These are phyloP conservation scores for Austroboletus festivus DNA, from an alignment of 768 basidiomycete genomes.

Conservation along the genomic window DNA sequence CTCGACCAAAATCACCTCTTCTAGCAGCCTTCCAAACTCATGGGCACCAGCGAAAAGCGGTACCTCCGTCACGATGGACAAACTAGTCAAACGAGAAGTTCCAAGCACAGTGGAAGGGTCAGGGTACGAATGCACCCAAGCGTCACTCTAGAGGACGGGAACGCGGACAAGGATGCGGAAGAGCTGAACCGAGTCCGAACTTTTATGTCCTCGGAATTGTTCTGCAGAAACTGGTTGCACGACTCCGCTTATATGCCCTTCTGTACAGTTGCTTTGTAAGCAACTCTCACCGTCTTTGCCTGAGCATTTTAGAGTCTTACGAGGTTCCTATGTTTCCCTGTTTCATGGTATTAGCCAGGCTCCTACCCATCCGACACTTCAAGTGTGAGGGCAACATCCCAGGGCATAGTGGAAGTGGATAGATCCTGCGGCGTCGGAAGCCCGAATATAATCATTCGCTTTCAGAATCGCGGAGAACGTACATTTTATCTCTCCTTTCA, in stretches of 20 bases:
- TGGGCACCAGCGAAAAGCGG: slow-evolving; percentile 71
- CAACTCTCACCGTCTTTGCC: slow-evolving; percentile 38
- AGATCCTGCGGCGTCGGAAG: no score
- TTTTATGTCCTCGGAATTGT: slow-evolving; percentile 86
- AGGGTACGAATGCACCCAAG: slow-evolving; percentile 22
- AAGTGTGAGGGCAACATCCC: no score
- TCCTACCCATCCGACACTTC: no score
- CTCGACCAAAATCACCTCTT: slow-evolving; percentile 33
- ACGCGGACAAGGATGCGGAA: slow-evolving; percentile 91
- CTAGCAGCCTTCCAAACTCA: slow-evolving; percentile 43
- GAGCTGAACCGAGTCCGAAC: slow-evolving; percentile 85
- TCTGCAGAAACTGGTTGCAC: slow-evolving; percentile 36
- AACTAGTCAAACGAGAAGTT: slow-evolving; percentile 43
- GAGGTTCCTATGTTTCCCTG: no score
- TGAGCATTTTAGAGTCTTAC: no score
- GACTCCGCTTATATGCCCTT: slow-evolving; percentile 13
- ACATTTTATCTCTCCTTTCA: no score
- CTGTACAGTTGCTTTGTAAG: slow-evolving; percentile 40
- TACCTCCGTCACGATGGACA: slow-evolving; percentile 51
- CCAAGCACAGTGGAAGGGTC: slow-evolving; percentile 33
- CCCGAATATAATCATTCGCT: no score
- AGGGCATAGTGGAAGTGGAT: no score
- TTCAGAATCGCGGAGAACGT: no score
- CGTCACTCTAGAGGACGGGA: slow-evolving; percentile 80
- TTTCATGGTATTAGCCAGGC: no score